Evolutionary conservation across 306 rosid genomes (phyloP).

Genomic region (Sechiopsis laciniata): DNA sequence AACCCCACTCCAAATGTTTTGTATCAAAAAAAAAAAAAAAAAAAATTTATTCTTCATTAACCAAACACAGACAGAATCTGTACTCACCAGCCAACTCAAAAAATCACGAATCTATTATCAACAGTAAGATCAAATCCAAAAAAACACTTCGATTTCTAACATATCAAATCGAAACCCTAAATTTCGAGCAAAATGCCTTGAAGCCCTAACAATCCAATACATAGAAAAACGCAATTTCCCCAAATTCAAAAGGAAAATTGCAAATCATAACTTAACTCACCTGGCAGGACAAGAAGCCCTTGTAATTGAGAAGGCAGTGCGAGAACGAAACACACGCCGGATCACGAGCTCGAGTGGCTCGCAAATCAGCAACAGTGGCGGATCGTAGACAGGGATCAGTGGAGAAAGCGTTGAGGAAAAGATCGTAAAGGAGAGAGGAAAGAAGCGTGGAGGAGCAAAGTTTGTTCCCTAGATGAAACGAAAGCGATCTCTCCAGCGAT

Average conservation of each 20-base stretch:
- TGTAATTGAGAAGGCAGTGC: conserved; percentile 89
- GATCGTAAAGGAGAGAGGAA: conserved; percentile 83
- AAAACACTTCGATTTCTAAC: neutral
- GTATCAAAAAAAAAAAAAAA: too few species aligned
- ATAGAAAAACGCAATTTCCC: neutral
- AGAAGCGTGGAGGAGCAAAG: conserved; percentile 90
- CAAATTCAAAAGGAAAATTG: conserved; percentile 1
- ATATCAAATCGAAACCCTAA: neutral
- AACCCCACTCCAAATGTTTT: too few species aligned
- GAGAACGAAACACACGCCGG: conserved; percentile 85
- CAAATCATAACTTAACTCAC: conserved; percentile 23
- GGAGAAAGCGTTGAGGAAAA: conserved; percentile 69
- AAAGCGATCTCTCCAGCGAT: conserved; percentile 62
- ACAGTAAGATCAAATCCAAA: neutral
- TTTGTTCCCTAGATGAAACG: conserved; percentile 86
- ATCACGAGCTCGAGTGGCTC: conserved; percentile 68
- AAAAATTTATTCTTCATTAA: too few species aligned
- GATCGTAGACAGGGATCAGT: conserved; percentile 50
- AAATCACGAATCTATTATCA: neutral
- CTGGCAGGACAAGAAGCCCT: conserved; percentile 91
- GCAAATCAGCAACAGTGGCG: conserved; percentile 75
- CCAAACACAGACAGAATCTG: too few species aligned
- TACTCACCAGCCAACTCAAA: neutral
- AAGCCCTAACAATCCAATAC: neutral
- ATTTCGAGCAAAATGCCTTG: neutral